Percentiles rank a stretch among this genome's conserved stretches.
Conservation (phyloP, 1,139 yeast species). For the Zygoascus hellenicus region DNA sequence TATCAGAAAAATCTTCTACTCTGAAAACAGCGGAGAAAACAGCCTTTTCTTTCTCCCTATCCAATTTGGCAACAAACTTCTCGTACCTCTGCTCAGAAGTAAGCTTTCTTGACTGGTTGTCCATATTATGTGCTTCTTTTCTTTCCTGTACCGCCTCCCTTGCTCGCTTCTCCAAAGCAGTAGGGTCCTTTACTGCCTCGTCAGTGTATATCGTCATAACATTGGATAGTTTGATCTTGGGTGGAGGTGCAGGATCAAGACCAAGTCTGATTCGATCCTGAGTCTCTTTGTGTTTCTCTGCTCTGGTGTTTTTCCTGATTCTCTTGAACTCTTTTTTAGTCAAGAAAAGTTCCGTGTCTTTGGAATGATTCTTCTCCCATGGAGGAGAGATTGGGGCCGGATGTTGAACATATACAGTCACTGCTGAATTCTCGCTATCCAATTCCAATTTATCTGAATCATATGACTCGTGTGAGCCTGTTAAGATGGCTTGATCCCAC, state of each 20-base stretch:
- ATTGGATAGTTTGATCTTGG: conserved; percentile 78
- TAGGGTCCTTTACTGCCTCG: conserved; percentile 87
- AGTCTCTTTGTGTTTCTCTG: conserved; percentile 55
- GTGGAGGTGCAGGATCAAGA: conserved; percentile 80
- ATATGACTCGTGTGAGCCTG: conserved; percentile 30
- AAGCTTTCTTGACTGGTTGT: conserved; percentile 58
- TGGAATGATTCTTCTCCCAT: conserved; percentile 44
- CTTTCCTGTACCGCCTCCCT: conserved; percentile 64
- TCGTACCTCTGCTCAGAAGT: conserved; percentile 51
- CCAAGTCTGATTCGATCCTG: conserved; percentile 81
- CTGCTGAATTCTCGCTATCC: conserved; percentile 44
- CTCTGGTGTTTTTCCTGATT: conserved; percentile 65
- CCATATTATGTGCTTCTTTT: conserved; percentile 50
- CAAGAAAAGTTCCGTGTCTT: conserved; percentile 47
- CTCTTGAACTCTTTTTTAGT: conserved; percentile 77
- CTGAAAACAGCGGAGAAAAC: conserved; percentile 54
- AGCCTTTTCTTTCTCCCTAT: conserved; percentile 51
- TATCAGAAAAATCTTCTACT: conserved; percentile 50
- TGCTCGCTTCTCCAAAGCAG: conserved; percentile 73
- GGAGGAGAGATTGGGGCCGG: conserved; percentile 64
- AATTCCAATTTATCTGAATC: conserved; percentile 28
- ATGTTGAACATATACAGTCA: conserved; percentile 68
- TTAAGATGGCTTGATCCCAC: conserved; percentile 64
- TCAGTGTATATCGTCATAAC: conserved; percentile 80
- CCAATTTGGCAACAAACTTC: conserved; percentile 43